These are phyloP conservation scores for Phaeoacremonium minimum DNA, from an alignment of 2,329 filamentous ascomycete genomes.

Conservation along the genomic window DNA sequence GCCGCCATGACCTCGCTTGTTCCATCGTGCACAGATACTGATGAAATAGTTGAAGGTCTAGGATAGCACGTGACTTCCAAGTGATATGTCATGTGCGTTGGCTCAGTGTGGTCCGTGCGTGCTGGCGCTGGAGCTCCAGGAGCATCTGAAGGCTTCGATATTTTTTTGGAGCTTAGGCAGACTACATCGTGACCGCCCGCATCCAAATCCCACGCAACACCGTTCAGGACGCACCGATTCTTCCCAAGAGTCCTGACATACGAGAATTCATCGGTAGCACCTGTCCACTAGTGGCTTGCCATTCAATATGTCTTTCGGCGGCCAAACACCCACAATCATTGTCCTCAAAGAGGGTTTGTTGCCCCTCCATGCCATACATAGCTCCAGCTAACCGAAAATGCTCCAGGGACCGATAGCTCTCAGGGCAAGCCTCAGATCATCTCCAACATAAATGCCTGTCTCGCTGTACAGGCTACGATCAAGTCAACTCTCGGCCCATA, in stretches of 20 bases:
- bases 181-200: background rate
- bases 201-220: too few species aligned
- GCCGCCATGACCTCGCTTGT: too few species aligned
- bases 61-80: too few species aligned
- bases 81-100: too few species aligned
- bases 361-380: constrained; percentile 16
- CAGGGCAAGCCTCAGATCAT: constrained; percentile 96
- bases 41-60: too few species aligned
- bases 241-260: background rate
- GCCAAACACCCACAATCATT: constrained; percentile 95
- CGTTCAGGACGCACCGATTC: too few species aligned
- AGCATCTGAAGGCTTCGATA: too few species aligned
- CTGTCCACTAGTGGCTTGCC: too few species aligned
- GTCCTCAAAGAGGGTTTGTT: constrained; percentile 91
- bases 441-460: constrained; percentile 97
- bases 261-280: too few species aligned
- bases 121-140: too few species aligned
- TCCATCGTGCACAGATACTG: too few species aligned
- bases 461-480: constrained; percentile 92
- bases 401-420: constrained; percentile 86
- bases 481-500: constrained; percentile 95
- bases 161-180: constrained; percentile 1
- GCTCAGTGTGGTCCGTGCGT: too few species aligned
- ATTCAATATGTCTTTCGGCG: constrained; percentile 86
- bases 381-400: constrained; percentile 17